Evolutionary conservation across 345 rosid genomes (phyloP), one percentile per base, ranked within the genome.

Genomic region (Ceriops decandra): DNA sequence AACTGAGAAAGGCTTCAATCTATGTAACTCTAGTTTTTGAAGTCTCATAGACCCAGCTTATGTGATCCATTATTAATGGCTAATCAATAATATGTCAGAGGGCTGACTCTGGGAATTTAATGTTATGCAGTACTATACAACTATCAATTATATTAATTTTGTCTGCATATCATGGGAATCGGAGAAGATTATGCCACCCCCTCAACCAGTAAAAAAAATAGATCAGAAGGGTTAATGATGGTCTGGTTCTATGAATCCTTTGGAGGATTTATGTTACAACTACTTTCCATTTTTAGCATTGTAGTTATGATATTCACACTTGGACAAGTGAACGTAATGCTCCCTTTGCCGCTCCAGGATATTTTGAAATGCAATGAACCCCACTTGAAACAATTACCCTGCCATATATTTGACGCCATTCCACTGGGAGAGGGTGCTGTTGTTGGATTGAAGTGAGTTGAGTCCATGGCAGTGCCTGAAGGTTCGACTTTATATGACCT

Each of bases 381-480:
- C 31, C 82, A 68, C 62, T 77, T 88, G 62, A 86, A 73, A 81
- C 69, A 85, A 76, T 72, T 95, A 49, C 87, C 72, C 5, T 95
- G 99, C 82, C 85, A 90, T 76, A 82, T 88, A 53, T 73, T 66
- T 67, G 93, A 88, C 74, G 90, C 98, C 69, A 82, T 91, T 62
- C 86, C 85, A 38, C 80, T 91, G 68, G 98, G 98, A 75, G 98
- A 95, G 68, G 96, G 98, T 51, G 91, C 90, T 33, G 99, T 96
- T 63, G 87, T 88, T 73, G 99, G 99, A 69, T 81, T 67, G 81
- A 79, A 91, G 80, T 95, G 91, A 57, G 84, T 77, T 7, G 86
- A 87, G 58, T 82, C 82, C 66, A 78, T 90, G 85, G 74, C 78
- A 35, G 68, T 91, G 59, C 85, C 93, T 32, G 88, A 85, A 80